These are phyloP conservation scores for Ophidiomyces ophidiicola DNA, from an alignment of 2,329 filamentous ascomycete genomes.

Conservation along the genomic window DNA sequence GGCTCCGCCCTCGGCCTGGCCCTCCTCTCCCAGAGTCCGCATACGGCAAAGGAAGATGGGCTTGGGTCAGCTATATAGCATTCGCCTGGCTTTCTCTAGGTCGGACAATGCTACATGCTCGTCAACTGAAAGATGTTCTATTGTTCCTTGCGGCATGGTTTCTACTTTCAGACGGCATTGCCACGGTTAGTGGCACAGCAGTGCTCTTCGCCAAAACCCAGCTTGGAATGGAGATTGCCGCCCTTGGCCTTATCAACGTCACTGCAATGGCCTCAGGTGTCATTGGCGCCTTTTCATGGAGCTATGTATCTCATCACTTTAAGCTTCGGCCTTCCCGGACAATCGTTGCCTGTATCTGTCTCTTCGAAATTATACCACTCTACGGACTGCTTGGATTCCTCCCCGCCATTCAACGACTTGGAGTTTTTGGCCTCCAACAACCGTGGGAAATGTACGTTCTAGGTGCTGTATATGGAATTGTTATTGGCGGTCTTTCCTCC, in stretches of 20 bases:
- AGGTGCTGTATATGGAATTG: conserved; percentile 80
- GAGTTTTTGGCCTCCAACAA: conserved; percentile 75
- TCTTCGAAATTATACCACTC: conserved; percentile 86
- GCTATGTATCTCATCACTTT: conserved; percentile 58
- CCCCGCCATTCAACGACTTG: conserved; percentile 61
- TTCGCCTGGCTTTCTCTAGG: conserved; percentile 82
- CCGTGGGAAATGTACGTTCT: conserved; percentile 95
- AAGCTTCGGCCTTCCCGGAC: conserved; percentile 69
- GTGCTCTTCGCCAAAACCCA: conserved; percentile 93
- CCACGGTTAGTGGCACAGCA: conserved; percentile 86
- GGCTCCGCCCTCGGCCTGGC: conserved; percentile 77
- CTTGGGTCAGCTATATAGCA: conserved; percentile 59
- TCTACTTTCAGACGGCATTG: conserved; percentile 82
- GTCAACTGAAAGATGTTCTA: conserved; percentile 62
- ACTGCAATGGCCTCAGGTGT: conserved; percentile 78
- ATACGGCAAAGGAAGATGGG: conserved; percentile 29
- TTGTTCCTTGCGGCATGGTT: conserved; percentile 90
- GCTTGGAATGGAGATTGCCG: conserved; percentile 76
- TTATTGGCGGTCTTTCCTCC: conserved; percentile 80
- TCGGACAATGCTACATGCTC: conserved; percentile 63
- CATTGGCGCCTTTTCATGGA: conserved; percentile 80
- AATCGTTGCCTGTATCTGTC: conserved; percentile 75
- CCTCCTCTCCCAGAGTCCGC: conserved; percentile 52
- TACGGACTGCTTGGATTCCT: conserved; percentile 85
- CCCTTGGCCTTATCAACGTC: conserved; percentile 83